Evolutionary conservation across 331 rosid genomes (phyloP).

Genomic region (Quercus phellos): DNA sequence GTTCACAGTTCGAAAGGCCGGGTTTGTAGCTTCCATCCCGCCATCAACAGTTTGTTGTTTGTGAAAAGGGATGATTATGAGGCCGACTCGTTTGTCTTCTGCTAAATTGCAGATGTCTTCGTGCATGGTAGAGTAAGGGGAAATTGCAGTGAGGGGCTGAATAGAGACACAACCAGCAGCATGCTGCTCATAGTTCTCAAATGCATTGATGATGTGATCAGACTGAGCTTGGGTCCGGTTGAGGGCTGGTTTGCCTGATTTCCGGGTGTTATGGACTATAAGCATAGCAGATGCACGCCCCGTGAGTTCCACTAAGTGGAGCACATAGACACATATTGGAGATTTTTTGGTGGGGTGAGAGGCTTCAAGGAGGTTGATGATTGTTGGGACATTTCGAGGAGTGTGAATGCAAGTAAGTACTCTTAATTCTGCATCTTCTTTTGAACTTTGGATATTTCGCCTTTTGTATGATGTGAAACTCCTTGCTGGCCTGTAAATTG

Average conservation of each 20-base stretch:
- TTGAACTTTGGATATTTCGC: constrained; percentile 57
- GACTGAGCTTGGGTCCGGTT: constrained; percentile 65
- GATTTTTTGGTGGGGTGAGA: constrained; percentile 69
- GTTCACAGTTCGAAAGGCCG: constrained; percentile 54
- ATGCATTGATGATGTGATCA: constrained; percentile 68
- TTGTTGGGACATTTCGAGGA: constrained; percentile 74
- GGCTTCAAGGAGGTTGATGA: constrained; percentile 76
- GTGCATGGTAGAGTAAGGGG: constrained; percentile 91
- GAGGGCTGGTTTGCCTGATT: constrained; percentile 41
- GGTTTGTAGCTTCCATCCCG: constrained; percentile 72
- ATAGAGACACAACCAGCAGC: constrained; percentile 38
- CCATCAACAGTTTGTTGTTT: constrained; percentile 86
- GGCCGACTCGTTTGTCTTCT: constrained; percentile 68
- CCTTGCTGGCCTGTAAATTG: constrained; percentile 55
- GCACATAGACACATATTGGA: constrained; percentile 70
- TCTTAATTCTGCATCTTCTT: constrained; percentile 55
- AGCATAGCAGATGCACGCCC: constrained; percentile 84
- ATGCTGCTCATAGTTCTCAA: constrained; percentile 62
- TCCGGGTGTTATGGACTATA: constrained; percentile 50
- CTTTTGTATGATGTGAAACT: constrained; percentile 56
- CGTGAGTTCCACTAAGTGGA: constrained; percentile 74
- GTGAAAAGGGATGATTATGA: constrained; percentile 76
- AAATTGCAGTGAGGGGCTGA: constrained; percentile 71
- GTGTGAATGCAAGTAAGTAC: constrained; percentile 69
- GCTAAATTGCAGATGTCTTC: constrained; percentile 76